Percentiles rank a stretch among this genome's conserved stretches.
Evolutionary conservation across 257 asterid genomes (phyloP).

Genomic region (Paulownia fortunei): DNA sequence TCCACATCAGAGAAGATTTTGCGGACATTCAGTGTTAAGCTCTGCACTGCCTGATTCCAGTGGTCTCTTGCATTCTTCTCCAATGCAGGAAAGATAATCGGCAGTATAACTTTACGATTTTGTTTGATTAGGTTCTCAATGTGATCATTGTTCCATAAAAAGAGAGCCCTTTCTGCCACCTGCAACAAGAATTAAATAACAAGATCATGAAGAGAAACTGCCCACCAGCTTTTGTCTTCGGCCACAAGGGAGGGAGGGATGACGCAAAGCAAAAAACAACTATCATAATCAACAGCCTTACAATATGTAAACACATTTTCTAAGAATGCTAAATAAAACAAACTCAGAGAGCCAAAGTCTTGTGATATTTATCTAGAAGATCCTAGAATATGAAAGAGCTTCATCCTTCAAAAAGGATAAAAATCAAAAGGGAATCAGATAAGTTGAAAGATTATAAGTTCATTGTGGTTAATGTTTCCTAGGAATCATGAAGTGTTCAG

Average conservation of each 20-base stretch:
- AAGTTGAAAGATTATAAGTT: neutral
- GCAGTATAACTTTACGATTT: slow-evolving; percentile 75
- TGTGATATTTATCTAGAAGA: neutral
- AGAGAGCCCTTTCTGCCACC: slow-evolving; percentile 96
- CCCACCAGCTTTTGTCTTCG: neutral
- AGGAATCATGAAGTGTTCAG: neutral
- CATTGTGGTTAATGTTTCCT: neutral
- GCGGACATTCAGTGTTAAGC: slow-evolving; percentile 86
- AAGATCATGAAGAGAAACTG: slow-evolving; percentile 27
- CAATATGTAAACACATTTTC: neutral
- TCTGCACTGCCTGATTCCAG: slow-evolving; percentile 93
- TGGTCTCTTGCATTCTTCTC: slow-evolving; percentile 79
- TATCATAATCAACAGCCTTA: neutral
- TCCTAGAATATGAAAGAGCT: neutral
- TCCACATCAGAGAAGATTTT: slow-evolving; percentile 78
- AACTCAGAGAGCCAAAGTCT: neutral
- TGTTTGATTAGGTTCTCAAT: slow-evolving; percentile 86
- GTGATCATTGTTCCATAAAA: slow-evolving; percentile 92
- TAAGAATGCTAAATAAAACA: neutral
- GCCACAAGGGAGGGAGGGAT: neutral
- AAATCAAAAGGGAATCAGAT: neutral
- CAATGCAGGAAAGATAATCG: slow-evolving; percentile 76
- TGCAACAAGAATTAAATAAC: slow-evolving; percentile 40
- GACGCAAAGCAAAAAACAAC: neutral
- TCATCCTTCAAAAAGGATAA: neutral